phyloP scores from a whole-genome alignment of 208 protist genomes.

The Blastocrithidia nonstop region DNA sequence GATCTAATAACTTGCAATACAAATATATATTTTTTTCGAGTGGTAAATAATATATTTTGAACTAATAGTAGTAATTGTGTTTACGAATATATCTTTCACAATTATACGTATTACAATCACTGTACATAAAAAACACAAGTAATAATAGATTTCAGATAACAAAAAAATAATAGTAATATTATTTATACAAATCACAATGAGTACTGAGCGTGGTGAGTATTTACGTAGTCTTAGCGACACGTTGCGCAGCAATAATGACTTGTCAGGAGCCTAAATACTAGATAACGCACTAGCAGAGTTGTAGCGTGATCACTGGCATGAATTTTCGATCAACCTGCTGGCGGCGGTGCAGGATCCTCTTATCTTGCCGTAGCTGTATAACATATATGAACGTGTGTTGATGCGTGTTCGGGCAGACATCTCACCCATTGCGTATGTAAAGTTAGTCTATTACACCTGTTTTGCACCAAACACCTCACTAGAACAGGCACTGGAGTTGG shows the following conservation, averaged over 20 bases:
- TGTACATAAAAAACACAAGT: neutral
- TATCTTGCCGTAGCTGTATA: slow-evolving; percentile 38
- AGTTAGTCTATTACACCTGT: slow-evolving; percentile 58
- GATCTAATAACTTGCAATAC: neutral
- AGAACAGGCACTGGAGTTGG: slow-evolving; percentile 40
- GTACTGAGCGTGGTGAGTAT: no score
- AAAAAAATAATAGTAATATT: neutral
- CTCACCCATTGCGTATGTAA: slow-evolving; percentile 72
- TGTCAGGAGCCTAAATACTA: slow-evolving; percentile 21
- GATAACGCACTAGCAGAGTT: slow-evolving; percentile 18
- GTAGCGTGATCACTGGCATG: slow-evolving; percentile 45
- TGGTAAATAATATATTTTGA: neutral
- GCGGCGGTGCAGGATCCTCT: slow-evolving; percentile 38
- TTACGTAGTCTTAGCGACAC: slow-evolving; percentile 20
- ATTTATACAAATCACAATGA: no score
- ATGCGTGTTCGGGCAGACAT: slow-evolving; percentile 52
- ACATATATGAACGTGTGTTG: slow-evolving; percentile 64
- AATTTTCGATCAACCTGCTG: slow-evolving; percentile 53
- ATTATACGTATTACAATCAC: slow-evolving; percentile 1
- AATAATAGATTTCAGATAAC: neutral
- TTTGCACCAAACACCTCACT: slow-evolving; percentile 49
- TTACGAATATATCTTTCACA: neutral
- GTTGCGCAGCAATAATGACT: slow-evolving; percentile 15
- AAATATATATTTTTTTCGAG: neutral
- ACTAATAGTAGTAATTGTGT: neutral